Base-by-base conservation (phyloP, 164 flowering plant species). In the Vitis riparia region DNA sequence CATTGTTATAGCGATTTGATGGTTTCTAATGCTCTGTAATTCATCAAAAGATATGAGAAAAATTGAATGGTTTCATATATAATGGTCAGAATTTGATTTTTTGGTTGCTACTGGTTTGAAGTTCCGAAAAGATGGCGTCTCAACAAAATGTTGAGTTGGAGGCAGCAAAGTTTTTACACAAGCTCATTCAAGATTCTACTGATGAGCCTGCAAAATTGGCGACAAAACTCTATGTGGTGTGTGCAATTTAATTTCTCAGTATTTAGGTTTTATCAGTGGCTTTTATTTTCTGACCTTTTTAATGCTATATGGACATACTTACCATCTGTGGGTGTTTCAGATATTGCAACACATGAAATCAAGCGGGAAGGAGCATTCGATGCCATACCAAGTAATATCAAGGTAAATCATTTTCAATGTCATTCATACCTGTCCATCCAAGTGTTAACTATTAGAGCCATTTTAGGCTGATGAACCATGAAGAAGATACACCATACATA, bases 341-440 rank as follows among this genome's bases (percentile, higher is more conserved):
- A 96, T 96, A 76, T 79, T 92, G 78, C 97, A 93, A 69, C 99
- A 96, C 70, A 96, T 96, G 99, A 89, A 86, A 76, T 67, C 88
- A 62, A 93, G 98, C 74, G 99, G 99, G 70, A 96, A 96, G 78
- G 98, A 93, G 75, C 91, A 93, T 72, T 89, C 99, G 19, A 86
- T 93, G 91, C 98, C 99, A 0, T 96, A 89, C 83, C 98, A 93
- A 91, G 99, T 93, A 15, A 96, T 96, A 81, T 93, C 98, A 19
- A 90, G 97, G 99, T 89, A 68, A 65, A 50, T 14, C 32, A 19
- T 62, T 47, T 66, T 30, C 37, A 10, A 27, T 0, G 9, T 59
- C 14, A 60, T n/a, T 47, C 62, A 47, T 6, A 15, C 49, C 60
- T n/a, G 30, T 68, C 23, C 13, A 60, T 10, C 17, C 6, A 10